These are phyloP conservation scores for Cladosporium sp. DNA, from an alignment of 2,329 filamentous ascomycete species.

Conservation along the genomic window DNA sequence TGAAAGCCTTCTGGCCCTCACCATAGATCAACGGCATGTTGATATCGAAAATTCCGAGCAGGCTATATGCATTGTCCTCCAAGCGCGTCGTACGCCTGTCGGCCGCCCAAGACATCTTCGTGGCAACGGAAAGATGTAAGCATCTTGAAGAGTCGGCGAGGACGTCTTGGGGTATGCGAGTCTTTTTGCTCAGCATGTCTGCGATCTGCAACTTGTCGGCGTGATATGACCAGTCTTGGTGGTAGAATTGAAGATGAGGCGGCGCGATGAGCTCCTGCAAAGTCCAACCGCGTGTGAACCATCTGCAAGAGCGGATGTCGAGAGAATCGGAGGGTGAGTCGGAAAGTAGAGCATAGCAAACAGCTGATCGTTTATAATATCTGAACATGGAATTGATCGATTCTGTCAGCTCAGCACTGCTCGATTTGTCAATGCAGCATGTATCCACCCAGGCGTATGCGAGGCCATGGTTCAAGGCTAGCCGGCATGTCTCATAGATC, in stretches of 20 bases:
- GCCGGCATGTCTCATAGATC: neutral
- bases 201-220: constrained; percentile 10
- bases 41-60: constrained; percentile 43
- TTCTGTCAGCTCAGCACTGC: constrained; percentile 17
- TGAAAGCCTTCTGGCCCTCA: constrained; percentile 22
- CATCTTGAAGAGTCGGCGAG: neutral
- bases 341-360: constrained; percentile 20
- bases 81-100: constrained; percentile 14
- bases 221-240: constrained; percentile 16
- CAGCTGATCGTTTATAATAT: constrained; percentile 17
- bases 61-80: constrained; percentile 44
- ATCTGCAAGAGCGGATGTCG: constrained; percentile 1
- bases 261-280: constrained; percentile 20
- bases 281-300: constrained; percentile 20
- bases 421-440: constrained; percentile 22
- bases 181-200: neutral
- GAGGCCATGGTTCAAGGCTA: constrained; percentile 2
- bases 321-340: neutral
- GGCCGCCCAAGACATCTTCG: constrained; percentile 19
- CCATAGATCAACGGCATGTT: constrained; percentile 45
- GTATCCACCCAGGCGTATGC: constrained; percentile 23
- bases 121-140: constrained; percentile 4
- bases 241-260: constrained; percentile 13
- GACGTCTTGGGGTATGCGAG: neutral
- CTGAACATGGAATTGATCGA: constrained; percentile 23